phyloP scores from a whole-genome alignment of 345 rosid species.

The Lumnitzera racemosa region DNA sequence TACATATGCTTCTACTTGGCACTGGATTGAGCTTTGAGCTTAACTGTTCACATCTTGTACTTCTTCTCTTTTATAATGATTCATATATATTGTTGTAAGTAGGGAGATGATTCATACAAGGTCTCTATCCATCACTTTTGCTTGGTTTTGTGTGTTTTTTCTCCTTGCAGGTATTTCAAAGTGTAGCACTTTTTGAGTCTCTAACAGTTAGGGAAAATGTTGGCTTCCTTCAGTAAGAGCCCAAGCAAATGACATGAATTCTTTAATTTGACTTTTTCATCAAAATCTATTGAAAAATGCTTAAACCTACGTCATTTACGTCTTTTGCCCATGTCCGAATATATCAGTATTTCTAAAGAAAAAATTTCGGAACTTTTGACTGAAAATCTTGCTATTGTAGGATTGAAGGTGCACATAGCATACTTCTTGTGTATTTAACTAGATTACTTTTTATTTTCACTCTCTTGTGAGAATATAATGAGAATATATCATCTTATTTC shows the following conservation, averaged over 20 bases:
- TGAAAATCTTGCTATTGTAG: constrained; percentile 89
- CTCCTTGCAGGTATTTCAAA: constrained; percentile 74
- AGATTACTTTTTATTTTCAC: no score
- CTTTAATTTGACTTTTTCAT: not conserved
- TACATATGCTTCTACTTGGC: not conserved
- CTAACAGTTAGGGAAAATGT: constrained; percentile 93
- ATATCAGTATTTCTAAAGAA: constrained; percentile 62
- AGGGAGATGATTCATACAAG: constrained; percentile 59
- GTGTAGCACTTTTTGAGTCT: constrained; percentile 97
- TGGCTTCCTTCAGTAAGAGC: constrained; percentile 88
- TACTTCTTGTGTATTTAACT: no score
- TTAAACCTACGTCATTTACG: constrained; percentile 11
- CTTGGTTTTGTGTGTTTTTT: not conserved
- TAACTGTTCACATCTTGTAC: not conserved
- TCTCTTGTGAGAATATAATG: no score
- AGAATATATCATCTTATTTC: no score
- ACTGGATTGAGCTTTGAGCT: not conserved
- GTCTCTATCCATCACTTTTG: not conserved
- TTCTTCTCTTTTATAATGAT: not conserved
- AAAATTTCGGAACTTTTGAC: constrained; percentile 81
- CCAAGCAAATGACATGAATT: constrained; percentile 2
- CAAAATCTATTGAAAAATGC: not conserved
- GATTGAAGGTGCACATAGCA: constrained; percentile 53
- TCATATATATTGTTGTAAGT: constrained; percentile 5
- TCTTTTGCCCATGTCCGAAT: constrained; percentile 52